Evolutionary conservation across 805 yeast species (phyloP).

Genomic region (Wickerhamiella australiensis): DNA sequence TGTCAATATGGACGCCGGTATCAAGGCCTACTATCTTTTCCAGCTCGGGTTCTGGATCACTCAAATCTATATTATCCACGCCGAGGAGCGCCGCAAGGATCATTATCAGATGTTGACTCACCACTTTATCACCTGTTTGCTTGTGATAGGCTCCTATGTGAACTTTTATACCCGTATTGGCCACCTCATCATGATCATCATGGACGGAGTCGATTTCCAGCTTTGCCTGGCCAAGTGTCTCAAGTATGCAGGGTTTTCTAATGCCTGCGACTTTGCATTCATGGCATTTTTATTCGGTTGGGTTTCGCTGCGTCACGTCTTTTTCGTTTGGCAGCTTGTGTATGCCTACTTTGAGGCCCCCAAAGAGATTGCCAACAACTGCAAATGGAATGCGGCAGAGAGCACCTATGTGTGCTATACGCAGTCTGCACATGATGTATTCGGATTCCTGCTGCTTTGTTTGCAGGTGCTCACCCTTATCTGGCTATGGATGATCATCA

Average conservation of each 20-base stretch:
- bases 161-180: constrained; percentile 68
- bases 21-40: constrained; percentile 60
- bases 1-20: constrained; percentile 36
- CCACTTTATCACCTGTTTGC: constrained; percentile 64
- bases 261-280: constrained; percentile 57
- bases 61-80: constrained; percentile 61
- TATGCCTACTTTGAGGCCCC: constrained; percentile 42
- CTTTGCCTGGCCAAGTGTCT: constrained; percentile 64
- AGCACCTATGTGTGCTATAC: constrained; percentile 28
- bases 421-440: constrained; percentile 29
- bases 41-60: constrained; percentile 73
- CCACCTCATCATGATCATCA: constrained; percentile 58
- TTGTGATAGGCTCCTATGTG: constrained; percentile 60
- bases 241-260: constrained; percentile 53
- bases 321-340: constrained; percentile 53
- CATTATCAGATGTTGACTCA: constrained; percentile 78
- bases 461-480: constrained; percentile 53
- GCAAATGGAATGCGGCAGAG: constrained; percentile 23
- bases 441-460: constrained; percentile 46
- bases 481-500: constrained; percentile 66
- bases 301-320: constrained; percentile 61
- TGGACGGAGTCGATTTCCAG: constrained; percentile 74
- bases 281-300: constrained; percentile 53
- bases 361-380: constrained; percentile 25
- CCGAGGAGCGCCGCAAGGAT: constrained; percentile 74